These are phyloP conservation scores for Huiozyma sinensis DNA, from an alignment of 805 yeast genomes.

Conservation along the genomic window DNA sequence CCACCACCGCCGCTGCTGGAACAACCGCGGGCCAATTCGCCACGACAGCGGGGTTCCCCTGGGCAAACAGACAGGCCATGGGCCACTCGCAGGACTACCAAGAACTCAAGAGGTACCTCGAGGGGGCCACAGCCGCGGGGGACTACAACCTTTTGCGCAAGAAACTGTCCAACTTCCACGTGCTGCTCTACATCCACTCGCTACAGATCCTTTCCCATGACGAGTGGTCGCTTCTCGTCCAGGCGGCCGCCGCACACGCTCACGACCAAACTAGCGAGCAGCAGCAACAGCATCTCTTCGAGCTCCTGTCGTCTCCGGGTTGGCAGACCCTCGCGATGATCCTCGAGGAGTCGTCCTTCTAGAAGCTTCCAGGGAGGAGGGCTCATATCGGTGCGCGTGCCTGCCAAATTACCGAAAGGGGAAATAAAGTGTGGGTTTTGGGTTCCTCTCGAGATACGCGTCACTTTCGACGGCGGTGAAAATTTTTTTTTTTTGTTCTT, in stretches of 20 bases:
- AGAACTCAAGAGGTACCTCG: slow-evolving; percentile 42
- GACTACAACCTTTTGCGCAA: slow-evolving; percentile 28
- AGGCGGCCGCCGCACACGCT: slow-evolving; percentile 34
- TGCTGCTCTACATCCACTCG: slow-evolving; percentile 46
- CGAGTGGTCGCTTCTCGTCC: slow-evolving; percentile 42
- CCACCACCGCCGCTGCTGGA: slow-evolving; percentile 7
- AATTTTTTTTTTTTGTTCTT: no score
- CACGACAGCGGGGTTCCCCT: slow-evolving; percentile 42
- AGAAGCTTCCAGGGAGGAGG: no score
- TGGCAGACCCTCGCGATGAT: slow-evolving; percentile 74
- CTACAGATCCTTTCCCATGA: slow-evolving; percentile 45
- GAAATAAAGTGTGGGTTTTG: no score
- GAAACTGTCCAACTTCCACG: slow-evolving; percentile 62
- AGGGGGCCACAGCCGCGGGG: slow-evolving; percentile 16
- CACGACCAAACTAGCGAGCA: slow-evolving; percentile 31
- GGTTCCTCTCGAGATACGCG: no score
- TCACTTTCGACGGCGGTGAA: no score
- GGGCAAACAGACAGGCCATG: slow-evolving; percentile 68
- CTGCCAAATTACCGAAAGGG: no score
- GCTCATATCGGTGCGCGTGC: no score
- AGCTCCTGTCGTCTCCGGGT: slow-evolving; percentile 40
- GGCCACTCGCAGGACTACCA: slow-evolving; percentile 64
- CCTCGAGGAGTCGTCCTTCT: slow-evolving; percentile 19
- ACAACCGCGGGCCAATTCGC: slow-evolving; percentile 39
- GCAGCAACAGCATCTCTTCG: slow-evolving; percentile 41